These are phyloP conservation scores for Cyclotella kingstonii DNA, from an alignment of 108 stramenopile species.

Conservation along the genomic window DNA sequence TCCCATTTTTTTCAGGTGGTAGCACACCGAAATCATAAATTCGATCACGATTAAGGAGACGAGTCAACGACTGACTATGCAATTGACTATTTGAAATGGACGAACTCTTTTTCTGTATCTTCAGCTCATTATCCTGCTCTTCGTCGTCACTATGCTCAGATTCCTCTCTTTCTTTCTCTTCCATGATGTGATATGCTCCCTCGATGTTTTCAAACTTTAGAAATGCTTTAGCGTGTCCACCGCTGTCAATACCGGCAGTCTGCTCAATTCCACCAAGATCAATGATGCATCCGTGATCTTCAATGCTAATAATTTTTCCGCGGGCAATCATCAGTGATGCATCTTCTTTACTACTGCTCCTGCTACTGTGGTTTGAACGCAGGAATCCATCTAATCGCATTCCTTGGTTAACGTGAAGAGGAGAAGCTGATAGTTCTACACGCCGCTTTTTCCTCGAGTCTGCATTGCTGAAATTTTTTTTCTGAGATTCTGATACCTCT, in stretches of 20 bases:
- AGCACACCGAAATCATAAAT: slow-evolving; percentile 50
- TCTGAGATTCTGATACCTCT: slow-evolving; percentile 16
- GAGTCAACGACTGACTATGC: too few relatives aligned
- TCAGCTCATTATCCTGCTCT: slow-evolving; percentile 22
- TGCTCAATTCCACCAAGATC: slow-evolving; percentile 43
- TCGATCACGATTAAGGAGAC: slow-evolving; percentile 47
- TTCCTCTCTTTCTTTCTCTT: slow-evolving; percentile 34
- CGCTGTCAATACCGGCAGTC: slow-evolving; percentile 6
- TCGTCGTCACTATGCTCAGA: slow-evolving; percentile 40
- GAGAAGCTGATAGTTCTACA: slow-evolving; percentile 73
- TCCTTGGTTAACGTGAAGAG: slow-evolving; percentile 52
- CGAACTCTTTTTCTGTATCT: not conserved
- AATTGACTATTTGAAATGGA: not conserved
- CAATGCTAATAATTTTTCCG: slow-evolving; percentile 61
- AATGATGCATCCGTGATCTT: slow-evolving; percentile 84
- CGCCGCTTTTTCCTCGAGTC: slow-evolving; percentile 40
- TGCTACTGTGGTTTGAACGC: not conserved
- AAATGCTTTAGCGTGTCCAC: slow-evolving; percentile 54
- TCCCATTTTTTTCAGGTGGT: not conserved
- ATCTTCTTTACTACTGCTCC: not conserved
- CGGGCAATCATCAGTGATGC: slow-evolving; percentile 28
- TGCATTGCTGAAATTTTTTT: slow-evolving; percentile 7
- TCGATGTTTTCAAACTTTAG: slow-evolving; percentile 64
- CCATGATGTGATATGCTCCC: slow-evolving; percentile 41
- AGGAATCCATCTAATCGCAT: slow-evolving; percentile 24